A percentile compares a stretch with the other conserved stretches of the same genome.
Conservation (phyloP, 305 asterid genomes). For the Euphrasia arctica region DNA sequence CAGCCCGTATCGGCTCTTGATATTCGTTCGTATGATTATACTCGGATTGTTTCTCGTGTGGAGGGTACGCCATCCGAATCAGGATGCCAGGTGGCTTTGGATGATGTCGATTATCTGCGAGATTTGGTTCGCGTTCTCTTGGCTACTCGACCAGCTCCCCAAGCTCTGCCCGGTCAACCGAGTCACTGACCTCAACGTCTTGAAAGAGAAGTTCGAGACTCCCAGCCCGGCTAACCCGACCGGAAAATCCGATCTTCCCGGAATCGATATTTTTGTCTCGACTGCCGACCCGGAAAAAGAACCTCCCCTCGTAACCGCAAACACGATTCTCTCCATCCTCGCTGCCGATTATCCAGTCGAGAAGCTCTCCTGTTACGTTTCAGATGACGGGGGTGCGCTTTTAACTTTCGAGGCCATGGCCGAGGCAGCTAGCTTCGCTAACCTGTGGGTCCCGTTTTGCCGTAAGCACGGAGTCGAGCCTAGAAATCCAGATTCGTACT, state of each 20-base stretch:
- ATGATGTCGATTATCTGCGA: slow-evolving; percentile 75
- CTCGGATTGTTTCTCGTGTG: slow-evolving; percentile 65
- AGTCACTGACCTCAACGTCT: slow-evolving; percentile 62
- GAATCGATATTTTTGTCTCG: slow-evolving; percentile 67
- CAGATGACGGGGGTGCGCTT: slow-evolving; percentile 83
- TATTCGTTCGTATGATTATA: slow-evolving; percentile 50
- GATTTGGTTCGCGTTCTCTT: slow-evolving; percentile 71
- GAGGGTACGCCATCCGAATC: slow-evolving; percentile 61
- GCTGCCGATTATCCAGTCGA: slow-evolving; percentile 79
- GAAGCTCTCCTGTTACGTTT: slow-evolving; percentile 72
- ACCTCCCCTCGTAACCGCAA: slow-evolving; percentile 82
- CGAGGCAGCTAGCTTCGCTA: slow-evolving; percentile 72
- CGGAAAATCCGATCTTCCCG: slow-evolving; percentile 78
- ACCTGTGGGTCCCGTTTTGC: slow-evolving; percentile 78
- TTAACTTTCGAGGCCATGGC: slow-evolving; percentile 82
- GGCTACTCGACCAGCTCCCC: slow-evolving; percentile 79
- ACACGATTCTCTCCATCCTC: slow-evolving; percentile 70
- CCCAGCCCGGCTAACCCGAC: slow-evolving; percentile 55
- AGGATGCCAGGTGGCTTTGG: slow-evolving; percentile 76
- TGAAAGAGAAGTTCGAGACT: slow-evolving; percentile 61
- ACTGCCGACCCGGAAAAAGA: slow-evolving; percentile 90
- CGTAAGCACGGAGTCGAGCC: slow-evolving; percentile 75
- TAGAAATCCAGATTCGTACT: slow-evolving; percentile 69
- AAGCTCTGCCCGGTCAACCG: slow-evolving; percentile 72
- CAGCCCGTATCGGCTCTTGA: slow-evolving; percentile 72